Conservation (phyloP, 768 basidiomycete species). For the Pholiota conissans region DNA sequence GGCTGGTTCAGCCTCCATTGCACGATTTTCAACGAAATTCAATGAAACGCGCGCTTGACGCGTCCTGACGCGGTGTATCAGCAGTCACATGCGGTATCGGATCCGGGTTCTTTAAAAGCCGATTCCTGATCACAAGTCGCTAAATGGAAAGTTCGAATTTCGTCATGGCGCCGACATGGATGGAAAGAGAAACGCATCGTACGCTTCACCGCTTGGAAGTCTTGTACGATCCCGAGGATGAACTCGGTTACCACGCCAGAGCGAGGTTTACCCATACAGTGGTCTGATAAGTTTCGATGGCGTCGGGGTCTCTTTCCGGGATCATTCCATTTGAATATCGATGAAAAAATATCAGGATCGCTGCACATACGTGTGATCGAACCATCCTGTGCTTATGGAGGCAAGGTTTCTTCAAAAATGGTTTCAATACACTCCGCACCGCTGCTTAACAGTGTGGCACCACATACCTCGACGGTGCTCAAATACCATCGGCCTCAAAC, state of each 20-base stretch:
- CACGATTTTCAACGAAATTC: not conserved
- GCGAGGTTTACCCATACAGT: not conserved
- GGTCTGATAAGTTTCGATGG: not conserved
- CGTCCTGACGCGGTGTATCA: not conserved
- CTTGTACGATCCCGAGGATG: not conserved
- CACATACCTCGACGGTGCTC: not conserved
- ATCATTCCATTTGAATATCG: not conserved
- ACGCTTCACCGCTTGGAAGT: not conserved
- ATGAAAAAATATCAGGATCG: not conserved
- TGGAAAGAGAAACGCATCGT: not conserved
- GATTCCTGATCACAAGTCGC: no score
- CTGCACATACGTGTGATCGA: constrained; percentile 2
- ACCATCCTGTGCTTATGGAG: not conserved
- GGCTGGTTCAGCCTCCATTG: no score
- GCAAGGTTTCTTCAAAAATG: not conserved
- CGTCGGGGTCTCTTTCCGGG: not conserved
- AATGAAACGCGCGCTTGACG: not conserved
- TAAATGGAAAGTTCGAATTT: not conserved
- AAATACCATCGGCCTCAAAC: not conserved
- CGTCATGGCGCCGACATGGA: not conserved
- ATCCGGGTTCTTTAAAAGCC: no score
- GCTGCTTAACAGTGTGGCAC: not conserved
- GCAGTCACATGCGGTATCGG: not conserved
- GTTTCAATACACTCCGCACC: not conserved
- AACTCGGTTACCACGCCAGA: not conserved